A percentile compares a stretch with the other conserved stretches of the same genome.
Conservation (phyloP, 306 rosid genomes). For the Prinsepia uniflora region DNA sequence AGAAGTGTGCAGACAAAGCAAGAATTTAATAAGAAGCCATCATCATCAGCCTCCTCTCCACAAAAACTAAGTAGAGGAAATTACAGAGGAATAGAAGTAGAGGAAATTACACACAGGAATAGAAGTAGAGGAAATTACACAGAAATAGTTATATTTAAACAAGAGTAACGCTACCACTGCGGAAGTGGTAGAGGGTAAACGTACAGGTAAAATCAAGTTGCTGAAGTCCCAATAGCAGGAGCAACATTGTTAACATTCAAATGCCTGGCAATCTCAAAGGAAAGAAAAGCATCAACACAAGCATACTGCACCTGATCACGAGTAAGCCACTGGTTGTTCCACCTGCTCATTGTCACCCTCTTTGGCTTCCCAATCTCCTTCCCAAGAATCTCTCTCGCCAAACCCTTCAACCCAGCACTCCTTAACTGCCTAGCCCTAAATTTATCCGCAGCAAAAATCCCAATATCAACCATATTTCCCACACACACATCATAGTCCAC, state of each 20-base stretch:
- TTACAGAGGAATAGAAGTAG: no score
- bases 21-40: no score
- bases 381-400: conserved; percentile 32
- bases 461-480: conserved; percentile 30
- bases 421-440: conserved; percentile 14
- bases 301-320: conserved; percentile 45
- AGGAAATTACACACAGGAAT: no score
- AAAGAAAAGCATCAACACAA: conserved; percentile 44
- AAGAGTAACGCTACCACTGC: no score
- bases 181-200: no score
- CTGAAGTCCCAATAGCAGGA: no score
- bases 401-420: conserved; percentile 37
- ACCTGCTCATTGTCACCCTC: conserved; percentile 41
- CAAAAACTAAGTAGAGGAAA: no score
- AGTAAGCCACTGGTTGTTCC: conserved; percentile 46
- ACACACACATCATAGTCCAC: conserved; percentile 32
- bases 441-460: conserved; percentile 16
- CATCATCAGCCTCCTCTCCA: no score
- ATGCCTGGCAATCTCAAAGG: conserved; percentile 37
- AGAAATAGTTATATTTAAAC: no score
- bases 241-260: conserved; percentile 1
- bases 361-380: conserved; percentile 40
- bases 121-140: no score
- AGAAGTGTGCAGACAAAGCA: no score
- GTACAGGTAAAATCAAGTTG: no score